A percentile compares a stretch with the other conserved stretches of the same genome.
phyloP scores from a whole-genome alignment of 768 basidiomycete species.

The Amyloporia xantha region DNA sequence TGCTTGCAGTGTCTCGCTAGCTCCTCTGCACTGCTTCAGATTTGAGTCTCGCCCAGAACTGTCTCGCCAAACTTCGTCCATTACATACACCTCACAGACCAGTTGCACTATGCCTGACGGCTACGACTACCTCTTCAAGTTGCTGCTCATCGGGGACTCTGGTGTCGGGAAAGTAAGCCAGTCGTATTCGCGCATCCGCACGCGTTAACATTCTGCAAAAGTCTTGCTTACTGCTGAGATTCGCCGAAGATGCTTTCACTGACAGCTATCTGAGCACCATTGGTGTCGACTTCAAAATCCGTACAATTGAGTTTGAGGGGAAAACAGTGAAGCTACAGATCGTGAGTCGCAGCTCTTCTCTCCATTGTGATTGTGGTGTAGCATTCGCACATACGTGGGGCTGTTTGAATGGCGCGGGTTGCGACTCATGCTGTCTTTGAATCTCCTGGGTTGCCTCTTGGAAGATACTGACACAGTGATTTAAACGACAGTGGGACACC shows the following conservation, averaged over 20 bases:
- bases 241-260: constrained; percentile 96
- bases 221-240: constrained; percentile 88
- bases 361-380: no score
- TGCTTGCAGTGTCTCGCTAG: no score
- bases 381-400: no score
- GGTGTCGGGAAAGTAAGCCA: constrained; percentile 82
- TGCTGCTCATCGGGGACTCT: constrained; percentile 89
- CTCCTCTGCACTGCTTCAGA: no score
- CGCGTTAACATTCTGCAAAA: constrained; percentile 28
- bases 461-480: no score
- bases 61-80: no score
- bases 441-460: no score
- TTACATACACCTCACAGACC: no score
- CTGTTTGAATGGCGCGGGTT: no score
- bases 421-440: no score
- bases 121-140: constrained; percentile 95
- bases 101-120: constrained; percentile 49
- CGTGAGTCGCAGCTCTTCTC: constrained; percentile 44
- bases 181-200: constrained; percentile 5
- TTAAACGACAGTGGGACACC: constrained; percentile 83
- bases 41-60: no score
- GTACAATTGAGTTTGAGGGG: constrained; percentile 96
- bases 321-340: constrained; percentile 99
- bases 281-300: constrained; percentile 98
- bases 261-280: constrained; percentile 97